phyloP scores from a whole-genome alignment of 73 alveolate genomes.

The Blepharisma stoltei region DNA sequence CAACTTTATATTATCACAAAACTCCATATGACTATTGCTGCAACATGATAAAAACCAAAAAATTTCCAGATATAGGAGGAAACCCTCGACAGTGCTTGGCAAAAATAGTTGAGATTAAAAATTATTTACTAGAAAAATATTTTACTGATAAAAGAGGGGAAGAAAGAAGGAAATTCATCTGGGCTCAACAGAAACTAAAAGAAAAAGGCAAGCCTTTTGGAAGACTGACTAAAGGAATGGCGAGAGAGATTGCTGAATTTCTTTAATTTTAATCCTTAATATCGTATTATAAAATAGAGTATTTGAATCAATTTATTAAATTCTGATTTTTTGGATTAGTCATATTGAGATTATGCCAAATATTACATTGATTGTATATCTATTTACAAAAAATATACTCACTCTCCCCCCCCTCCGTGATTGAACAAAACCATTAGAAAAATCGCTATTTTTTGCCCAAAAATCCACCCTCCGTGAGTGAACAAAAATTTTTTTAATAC shows the following conservation, averaged over 20 bases:
- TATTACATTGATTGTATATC: neutral
- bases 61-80: neutral
- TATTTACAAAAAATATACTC: neutral
- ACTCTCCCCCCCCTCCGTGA: neutral
- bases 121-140: neutral
- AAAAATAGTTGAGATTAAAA: neutral
- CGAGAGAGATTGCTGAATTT: neutral
- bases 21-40: neutral
- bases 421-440: too few relatives aligned
- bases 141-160: neutral
- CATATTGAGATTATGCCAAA: too few relatives aligned
- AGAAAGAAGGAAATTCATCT: neutral
- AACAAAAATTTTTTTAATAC: too few relatives aligned
- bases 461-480: too few relatives aligned
- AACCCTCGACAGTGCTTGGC: neutral
- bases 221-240: constrained; percentile 4
- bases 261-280: neutral
- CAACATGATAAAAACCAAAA: neutral
- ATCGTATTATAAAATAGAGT: neutral
- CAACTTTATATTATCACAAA: neutral
- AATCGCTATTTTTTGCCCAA: too few relatives aligned
- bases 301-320: neutral
- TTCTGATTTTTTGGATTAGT: neutral
- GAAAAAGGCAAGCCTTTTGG: neutral
- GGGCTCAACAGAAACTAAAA: neutral